Percentiles rank a stretch among this genome's conserved stretches.
These are phyloP conservation scores for Boletus edulis DNA, from an alignment of 768 basidiomycete genomes.

Conservation along the genomic window DNA sequence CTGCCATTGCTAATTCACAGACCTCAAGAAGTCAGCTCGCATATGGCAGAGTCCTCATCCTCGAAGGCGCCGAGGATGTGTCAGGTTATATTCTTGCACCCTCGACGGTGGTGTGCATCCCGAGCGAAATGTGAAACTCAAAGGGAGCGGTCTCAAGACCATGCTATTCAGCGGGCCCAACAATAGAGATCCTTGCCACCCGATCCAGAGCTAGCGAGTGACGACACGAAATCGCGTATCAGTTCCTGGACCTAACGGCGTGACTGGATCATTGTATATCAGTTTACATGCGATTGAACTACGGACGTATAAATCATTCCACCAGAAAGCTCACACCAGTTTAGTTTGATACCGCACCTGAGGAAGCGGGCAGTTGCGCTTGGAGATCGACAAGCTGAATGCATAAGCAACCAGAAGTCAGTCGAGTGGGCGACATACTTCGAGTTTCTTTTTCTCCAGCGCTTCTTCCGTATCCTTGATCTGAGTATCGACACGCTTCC, in stretches of 20 bases:
- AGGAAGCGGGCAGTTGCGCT: conserved; percentile 46
- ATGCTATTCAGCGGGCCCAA: too few species aligned
- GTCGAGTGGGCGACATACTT: conserved; percentile 45
- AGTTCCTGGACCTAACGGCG: not conserved
- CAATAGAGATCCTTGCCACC: too few species aligned
- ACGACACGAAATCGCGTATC: not conserved
- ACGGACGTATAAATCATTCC: not conserved
- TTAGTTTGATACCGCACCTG: conserved; percentile 15
- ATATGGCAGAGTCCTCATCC: not conserved
- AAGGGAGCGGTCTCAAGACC: too few species aligned
- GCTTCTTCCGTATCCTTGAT: conserved; percentile 76
- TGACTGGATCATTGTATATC: not conserved
- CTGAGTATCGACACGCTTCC: conserved; percentile 78
- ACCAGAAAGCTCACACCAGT: not conserved
- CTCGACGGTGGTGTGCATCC: too few species aligned
- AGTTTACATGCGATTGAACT: not conserved
- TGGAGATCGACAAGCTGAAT: conserved; percentile 67
- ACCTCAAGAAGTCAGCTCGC: not conserved
- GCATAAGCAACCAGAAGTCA: conserved; percentile 13
- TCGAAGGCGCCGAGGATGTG: not conserved
- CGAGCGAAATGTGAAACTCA: too few species aligned
- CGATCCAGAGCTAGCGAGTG: not conserved
- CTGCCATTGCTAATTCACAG: not conserved
- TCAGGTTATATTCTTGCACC: too few species aligned
- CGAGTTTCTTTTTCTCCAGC: conserved; percentile 77